Base-by-base conservation (phyloP, 495 filamentous ascomycete species). In the Lineolata rhizophorae region DNA sequence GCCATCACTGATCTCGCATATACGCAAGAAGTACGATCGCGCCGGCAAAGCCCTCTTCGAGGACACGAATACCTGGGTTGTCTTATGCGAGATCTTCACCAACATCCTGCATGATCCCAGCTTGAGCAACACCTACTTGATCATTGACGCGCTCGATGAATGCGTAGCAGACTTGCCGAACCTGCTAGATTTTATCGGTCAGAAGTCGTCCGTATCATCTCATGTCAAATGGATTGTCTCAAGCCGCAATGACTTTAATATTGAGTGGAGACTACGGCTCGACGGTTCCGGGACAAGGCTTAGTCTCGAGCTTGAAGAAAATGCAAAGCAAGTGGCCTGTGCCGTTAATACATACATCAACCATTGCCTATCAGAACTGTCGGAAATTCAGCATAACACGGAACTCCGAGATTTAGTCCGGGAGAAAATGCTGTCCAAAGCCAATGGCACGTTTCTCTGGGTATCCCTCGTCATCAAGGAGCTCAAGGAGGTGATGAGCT, bases 161-260 rank as follows among this genome's bases (percentile, higher is more conserved):
- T n/a, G n/a, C n/a, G n/a, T n/a, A n/a, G n/a, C n/a, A n/a, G n/a
- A n/a, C n/a, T n/a, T n/a, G n/a, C n/a, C n/a, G n/a, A n/a, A n/a
- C n/a, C n/a, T n/a, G n/a, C n/a, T n/a, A n/a, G 30, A 31, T 19
- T 31, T 31, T 5, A 19, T 31, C 21, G 16, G n/a, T 3, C 11
- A 17, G 9, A 14, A 15, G 9, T 34, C 31, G 15, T 38, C 32
- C 3, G 18, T 15, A 26, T 34, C 20, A 8, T 20, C 37, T 11
- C 39, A 22, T 17, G 38, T 57, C 33, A 58, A 56, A 35, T 55
- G 46, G 53, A 37, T 62, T 19, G 54, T 34, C 9, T 30, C 31
- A 4, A 34, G 55, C 24, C 49, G 55, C 15, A 57, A 56, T 36
- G 31, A 37, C 30, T 42, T 35, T 1, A 21, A 37, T 9, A 56